These are phyloP conservation scores for Lolium perenne DNA, from an alignment of 176 grass and related monocot species.

Conservation along the genomic window DNA sequence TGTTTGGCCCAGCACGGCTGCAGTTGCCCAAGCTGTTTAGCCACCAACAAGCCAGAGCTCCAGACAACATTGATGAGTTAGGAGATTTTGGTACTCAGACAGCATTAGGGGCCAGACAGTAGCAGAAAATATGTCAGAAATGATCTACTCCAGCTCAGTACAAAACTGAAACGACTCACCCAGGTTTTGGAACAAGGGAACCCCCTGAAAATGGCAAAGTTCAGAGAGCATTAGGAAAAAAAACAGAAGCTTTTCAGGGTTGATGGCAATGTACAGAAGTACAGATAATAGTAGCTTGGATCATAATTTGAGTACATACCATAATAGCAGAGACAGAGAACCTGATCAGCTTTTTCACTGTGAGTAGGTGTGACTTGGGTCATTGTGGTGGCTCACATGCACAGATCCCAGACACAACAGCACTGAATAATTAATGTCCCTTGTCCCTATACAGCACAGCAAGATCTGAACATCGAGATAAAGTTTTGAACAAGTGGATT, in stretches of 20 bases:
- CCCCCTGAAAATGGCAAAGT: conserved; percentile 20
- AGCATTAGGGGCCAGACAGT: not conserved
- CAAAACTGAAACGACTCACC: not conserved
- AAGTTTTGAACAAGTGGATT: not conserved
- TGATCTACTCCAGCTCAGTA: conserved; percentile 5
- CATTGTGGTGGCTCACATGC: conserved; percentile 29
- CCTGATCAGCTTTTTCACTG: not conserved
- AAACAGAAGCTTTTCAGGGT: not conserved
- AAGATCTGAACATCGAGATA: not conserved
- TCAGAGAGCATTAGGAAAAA: not conserved
- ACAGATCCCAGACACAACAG: conserved; percentile 26
- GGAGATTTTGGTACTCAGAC: not conserved
- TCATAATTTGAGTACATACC: conserved; percentile 3
- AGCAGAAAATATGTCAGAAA: not conserved
- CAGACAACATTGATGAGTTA: not conserved
- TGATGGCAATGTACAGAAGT: not conserved
- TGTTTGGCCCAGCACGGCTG: conserved; percentile 17
- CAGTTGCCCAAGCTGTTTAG: conserved; percentile 15
- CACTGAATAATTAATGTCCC: not conserved
- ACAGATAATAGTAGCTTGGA: not conserved
- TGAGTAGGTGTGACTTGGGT: not conserved
- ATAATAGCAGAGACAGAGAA: not conserved
- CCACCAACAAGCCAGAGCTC: conserved; percentile 11
- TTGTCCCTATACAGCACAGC: not conserved
- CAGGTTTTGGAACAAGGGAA: not conserved